phyloP scores from a whole-genome alignment of 129 eudicot species.

The Escallonia rubra region DNA sequence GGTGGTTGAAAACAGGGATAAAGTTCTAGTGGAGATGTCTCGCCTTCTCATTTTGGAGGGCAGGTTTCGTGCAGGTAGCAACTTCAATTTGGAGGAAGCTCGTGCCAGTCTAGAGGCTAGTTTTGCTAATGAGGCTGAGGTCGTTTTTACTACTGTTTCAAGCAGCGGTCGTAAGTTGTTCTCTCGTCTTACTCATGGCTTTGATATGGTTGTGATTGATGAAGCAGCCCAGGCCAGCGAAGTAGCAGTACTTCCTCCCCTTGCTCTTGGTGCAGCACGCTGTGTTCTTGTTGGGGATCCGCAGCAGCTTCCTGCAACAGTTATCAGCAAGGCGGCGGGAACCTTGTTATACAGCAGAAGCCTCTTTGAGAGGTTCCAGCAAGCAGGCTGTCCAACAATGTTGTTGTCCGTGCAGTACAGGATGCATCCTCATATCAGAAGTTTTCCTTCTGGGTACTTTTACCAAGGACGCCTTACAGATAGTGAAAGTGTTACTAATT shows the following conservation, averaged over 20 bases:
- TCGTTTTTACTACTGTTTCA: constrained; percentile 91
- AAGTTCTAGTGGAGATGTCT: constrained; percentile 83
- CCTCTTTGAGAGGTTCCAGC: constrained; percentile 95
- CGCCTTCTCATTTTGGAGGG: constrained; percentile 69
- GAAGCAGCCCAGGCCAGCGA: constrained; percentile 99
- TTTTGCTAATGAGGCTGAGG: constrained; percentile 96
- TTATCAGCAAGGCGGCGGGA: constrained; percentile 98
- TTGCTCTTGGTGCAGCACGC: constrained; percentile 95
- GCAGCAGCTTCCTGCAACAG: constrained; percentile 98
- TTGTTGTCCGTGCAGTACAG: constrained; percentile 86
- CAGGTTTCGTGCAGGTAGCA: constrained; percentile 52
- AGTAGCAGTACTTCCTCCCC: constrained; percentile 91
- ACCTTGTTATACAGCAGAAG: constrained; percentile 82
- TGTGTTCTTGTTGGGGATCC: constrained; percentile 99
- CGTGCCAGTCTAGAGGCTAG: constrained; percentile 95
- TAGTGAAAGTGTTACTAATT: constrained; percentile 73
- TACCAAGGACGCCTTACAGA: constrained; percentile 93
- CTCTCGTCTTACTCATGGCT: constrained; percentile 92
- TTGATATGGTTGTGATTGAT: constrained; percentile 98
- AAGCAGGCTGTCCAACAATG: constrained; percentile 98
- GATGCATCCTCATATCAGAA: constrained; percentile 95
- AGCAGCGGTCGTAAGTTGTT: constrained; percentile 91
- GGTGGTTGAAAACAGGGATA: constrained; percentile 81
- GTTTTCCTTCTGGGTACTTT: constrained; percentile 85
- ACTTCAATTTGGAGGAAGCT: constrained; percentile 86